A percentile compares a stretch with the other conserved stretches of the same genome.
These are phyloP conservation scores for Phytophthora colocasiae DNA, from an alignment of 352 stramenopile species.

Conservation along the genomic window DNA sequence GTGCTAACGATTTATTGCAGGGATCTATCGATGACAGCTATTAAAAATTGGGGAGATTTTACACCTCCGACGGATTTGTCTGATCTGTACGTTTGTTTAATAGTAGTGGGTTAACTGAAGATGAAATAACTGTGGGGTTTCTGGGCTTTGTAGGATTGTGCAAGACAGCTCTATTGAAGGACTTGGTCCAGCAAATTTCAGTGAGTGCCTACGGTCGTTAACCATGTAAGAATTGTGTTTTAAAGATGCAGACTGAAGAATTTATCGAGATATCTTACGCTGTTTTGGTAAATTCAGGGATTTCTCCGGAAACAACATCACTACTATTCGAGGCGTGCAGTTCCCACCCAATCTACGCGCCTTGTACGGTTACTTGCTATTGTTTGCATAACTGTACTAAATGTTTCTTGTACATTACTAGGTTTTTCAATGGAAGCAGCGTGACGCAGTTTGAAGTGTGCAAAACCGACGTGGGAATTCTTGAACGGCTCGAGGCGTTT, in stretches of 20 bases:
- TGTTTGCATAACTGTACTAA: neutral
- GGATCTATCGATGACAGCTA: constrained; percentile 29
- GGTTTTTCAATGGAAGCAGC: constrained; percentile 38
- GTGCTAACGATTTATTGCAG: constrained; percentile 16
- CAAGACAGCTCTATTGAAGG: constrained; percentile 27
- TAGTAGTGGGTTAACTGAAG: neutral
- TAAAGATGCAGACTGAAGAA: neutral
- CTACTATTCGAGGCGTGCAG: constrained; percentile 34
- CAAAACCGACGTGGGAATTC: constrained; percentile 34
- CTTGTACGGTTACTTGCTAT: constrained; percentile 17
- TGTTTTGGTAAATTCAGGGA: constrained; percentile 21
- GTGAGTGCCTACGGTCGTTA: constrained; percentile 34
- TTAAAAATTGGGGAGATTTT: constrained; percentile 33
- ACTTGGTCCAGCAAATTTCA: constrained; percentile 36
- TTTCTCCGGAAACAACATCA: constrained; percentile 36
- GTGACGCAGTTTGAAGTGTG: constrained; percentile 42
- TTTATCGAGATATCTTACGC: neutral
- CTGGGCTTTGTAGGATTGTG: constrained; percentile 16
- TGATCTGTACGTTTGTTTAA: constrained; percentile 29
- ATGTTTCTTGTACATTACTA: neutral
- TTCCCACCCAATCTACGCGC: constrained; percentile 37
- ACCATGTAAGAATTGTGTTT: constrained; percentile 23
- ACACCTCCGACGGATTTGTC: constrained; percentile 37
- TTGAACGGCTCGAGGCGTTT: constrained; percentile 35
- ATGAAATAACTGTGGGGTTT: neutral